phyloP scores from a whole-genome alignment of 192 early-diverging fungal genomes.

The Hyaloraphidium curvatum region DNA sequence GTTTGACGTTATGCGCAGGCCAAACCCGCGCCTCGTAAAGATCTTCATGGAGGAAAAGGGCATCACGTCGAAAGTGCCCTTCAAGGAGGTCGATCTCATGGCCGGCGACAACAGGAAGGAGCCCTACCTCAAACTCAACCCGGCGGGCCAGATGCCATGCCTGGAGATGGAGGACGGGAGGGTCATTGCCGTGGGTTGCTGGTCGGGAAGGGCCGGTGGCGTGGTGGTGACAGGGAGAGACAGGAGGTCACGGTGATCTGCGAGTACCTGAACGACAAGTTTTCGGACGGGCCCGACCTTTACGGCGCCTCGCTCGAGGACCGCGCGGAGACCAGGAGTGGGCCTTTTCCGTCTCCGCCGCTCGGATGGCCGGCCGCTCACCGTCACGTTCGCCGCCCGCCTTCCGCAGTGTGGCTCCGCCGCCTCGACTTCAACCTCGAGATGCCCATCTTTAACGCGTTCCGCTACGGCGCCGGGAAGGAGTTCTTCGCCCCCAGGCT shows the following conservation, averaged over 20 bases:
- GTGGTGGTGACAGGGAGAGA: too few species aligned
- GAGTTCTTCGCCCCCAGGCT: neutral
- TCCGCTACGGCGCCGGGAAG: neutral
- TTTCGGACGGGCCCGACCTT: neutral
- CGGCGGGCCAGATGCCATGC: conserved; percentile 1
- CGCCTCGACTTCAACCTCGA: neutral
- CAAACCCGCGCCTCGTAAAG: conserved; percentile 2
- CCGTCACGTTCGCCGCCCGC: too few species aligned
- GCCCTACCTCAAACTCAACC: neutral
- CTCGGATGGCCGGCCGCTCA: too few species aligned
- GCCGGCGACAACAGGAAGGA: neutral
- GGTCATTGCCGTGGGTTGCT: neutral
- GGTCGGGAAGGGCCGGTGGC: too few species aligned
- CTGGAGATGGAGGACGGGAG: neutral
- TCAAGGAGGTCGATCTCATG: neutral
- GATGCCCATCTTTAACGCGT: neutral
- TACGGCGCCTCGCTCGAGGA: neutral
- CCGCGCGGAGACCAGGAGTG: neutral
- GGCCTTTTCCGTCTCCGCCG: too few species aligned
- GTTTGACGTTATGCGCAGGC: neutral
- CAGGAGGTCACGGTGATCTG: too few species aligned
- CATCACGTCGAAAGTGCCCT: neutral
- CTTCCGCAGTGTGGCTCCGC: conserved; percentile 4
- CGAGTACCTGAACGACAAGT: neutral
- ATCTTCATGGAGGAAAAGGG: conserved; percentile 3